These are phyloP conservation scores for Tylopilus felleus DNA, from an alignment of 768 basidiomycete genomes.

Conservation along the genomic window DNA sequence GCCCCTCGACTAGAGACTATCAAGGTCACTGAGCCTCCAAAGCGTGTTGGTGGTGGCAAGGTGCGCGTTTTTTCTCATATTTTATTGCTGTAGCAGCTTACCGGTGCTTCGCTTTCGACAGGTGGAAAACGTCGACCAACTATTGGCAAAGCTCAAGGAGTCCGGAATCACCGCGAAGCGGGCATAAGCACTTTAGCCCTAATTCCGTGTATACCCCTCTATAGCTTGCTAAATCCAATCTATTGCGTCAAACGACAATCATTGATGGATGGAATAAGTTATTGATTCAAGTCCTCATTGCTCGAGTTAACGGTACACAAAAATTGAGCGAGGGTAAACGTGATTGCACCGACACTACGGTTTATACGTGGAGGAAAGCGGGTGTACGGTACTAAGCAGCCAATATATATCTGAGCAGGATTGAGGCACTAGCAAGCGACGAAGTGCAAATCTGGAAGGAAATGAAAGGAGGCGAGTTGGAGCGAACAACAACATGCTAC, in stretches of 20 bases:
- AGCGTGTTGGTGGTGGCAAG: constrained; percentile 89
- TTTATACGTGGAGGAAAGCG: constrained; percentile 7
- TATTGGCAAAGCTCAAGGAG: constrained; percentile 85
- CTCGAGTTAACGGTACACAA: constrained; percentile 13
- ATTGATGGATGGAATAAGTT: constrained; percentile 2
- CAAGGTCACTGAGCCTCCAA: constrained; percentile 85
- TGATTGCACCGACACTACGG: constrained; percentile 14
- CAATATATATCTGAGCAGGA: constrained; percentile 27
- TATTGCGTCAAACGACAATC: neutral
- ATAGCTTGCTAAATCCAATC: neutral
- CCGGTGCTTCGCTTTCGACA: constrained; percentile 18
- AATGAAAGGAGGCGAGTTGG: constrained; percentile 7
- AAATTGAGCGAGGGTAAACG: neutral
- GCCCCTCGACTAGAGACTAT: constrained; percentile 80
- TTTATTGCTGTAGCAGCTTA: neutral
- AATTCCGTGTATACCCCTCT: constrained; percentile 4
- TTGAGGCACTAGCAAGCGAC: constrained; percentile 3
- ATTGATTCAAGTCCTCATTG: constrained; percentile 19
- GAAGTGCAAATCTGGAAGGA: constrained; percentile 8
- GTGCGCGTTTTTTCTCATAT: constrained; percentile 34
- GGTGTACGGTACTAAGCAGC: constrained; percentile 15
- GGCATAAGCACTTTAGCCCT: constrained; percentile 11
- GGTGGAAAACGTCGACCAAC: constrained; percentile 85
- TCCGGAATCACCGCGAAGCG: constrained; percentile 53
- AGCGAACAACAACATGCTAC: constrained; percentile 28